A percentile compares a stretch with the other conserved stretches of the same genome.
phyloP scores from a whole-genome alignment of 345 rosid genomes.

The Hypericum perforatum region DNA sequence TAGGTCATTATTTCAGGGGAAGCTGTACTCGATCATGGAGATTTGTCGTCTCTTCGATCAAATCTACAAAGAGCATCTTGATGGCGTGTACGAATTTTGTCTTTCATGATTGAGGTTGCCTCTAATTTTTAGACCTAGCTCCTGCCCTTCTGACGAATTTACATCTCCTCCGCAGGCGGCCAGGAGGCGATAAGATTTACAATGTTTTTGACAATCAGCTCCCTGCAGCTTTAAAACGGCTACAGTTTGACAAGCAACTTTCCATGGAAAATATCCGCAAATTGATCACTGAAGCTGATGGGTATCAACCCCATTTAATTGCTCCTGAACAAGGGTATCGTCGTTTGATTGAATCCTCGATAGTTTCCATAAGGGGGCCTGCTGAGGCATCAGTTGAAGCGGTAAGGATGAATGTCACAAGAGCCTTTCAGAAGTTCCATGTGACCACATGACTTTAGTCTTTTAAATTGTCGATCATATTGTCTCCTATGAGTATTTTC shows the following conservation, averaged over 20 bases:
- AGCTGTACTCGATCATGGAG: conserved; percentile 92
- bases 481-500: neutral
- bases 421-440: neutral
- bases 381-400: conserved; percentile 99
- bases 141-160: neutral
- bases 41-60: conserved; percentile 93
- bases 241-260: conserved; percentile 97
- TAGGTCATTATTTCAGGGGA: conserved; percentile 57
- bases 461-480: conserved; percentile 1
- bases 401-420: conserved; percentile 33
- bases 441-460: neutral
- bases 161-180: conserved; percentile 45
- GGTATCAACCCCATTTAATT: conserved; percentile 96
- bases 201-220: conserved; percentile 95
- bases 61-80: conserved; percentile 91
- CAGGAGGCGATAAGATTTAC: conserved; percentile 96
- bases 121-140: neutral
- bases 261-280: conserved; percentile 95
- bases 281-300: conserved; percentile 99
- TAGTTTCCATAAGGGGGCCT: conserved; percentile 87
- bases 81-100: conserved; percentile 65
- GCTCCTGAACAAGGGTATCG: conserved; percentile 99
- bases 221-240: conserved; percentile 95
- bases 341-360: conserved; percentile 88
- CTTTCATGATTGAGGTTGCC: conserved; percentile 1